These are phyloP conservation scores for Beta corolliflora DNA, from an alignment of 179 eudicot genomes.

Conservation along the genomic window DNA sequence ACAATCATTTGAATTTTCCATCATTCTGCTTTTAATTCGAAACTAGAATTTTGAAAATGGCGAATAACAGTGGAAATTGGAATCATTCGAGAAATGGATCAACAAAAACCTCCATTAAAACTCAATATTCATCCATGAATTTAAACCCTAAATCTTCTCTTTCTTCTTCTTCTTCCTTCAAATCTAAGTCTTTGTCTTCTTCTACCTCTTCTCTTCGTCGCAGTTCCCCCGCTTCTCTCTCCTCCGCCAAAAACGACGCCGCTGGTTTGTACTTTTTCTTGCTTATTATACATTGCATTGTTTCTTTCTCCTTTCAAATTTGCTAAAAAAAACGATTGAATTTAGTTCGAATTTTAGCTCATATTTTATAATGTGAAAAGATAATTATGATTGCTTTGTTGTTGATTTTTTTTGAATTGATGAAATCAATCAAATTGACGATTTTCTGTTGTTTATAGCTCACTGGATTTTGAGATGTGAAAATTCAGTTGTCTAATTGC, in stretches of 20 bases:
- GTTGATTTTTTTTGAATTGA: too few species aligned
- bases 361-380: too few species aligned
- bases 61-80: slow-evolving; percentile 4
- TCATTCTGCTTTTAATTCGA: background rate
- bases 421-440: too few species aligned
- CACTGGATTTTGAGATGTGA: too few species aligned
- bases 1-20: too few species aligned
- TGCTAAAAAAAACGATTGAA: background rate
- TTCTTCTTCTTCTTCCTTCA: slow-evolving; percentile 46
- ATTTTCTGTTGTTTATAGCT: too few species aligned
- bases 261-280: slow-evolving; percentile 34
- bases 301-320: background rate
- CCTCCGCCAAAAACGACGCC: slow-evolving; percentile 38
- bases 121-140: slow-evolving; percentile 34
- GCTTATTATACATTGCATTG: background rate
- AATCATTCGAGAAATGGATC: slow-evolving; percentile 37
- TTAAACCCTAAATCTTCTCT: slow-evolving; percentile 45
- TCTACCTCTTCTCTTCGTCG: slow-evolving; percentile 49
- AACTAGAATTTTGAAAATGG: slow-evolving; percentile 23
- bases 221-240: slow-evolving; percentile 44
- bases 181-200: slow-evolving; percentile 46
- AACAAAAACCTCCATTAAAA: slow-evolving; percentile 25
- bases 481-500: too few species aligned
- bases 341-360: background rate
- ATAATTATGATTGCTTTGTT: too few species aligned